Percentiles rank a stretch among this genome's conserved stretches.
Conservation (phyloP, 2,329 filamentous ascomycete species). For the Colletotrichum tropicicola region DNA sequence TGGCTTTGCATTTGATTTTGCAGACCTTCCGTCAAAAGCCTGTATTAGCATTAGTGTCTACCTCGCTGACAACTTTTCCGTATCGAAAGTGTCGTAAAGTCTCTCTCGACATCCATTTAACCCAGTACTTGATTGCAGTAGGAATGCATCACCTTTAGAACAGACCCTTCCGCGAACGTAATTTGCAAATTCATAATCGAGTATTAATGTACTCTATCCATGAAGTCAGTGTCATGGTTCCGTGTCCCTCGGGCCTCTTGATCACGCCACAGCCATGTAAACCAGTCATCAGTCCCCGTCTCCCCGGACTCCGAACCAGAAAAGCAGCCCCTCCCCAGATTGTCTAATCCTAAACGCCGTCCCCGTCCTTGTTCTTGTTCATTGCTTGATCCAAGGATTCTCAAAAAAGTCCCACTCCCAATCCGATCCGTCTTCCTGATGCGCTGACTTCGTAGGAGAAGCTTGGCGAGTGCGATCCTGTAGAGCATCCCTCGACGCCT, state of each 20-base stretch:
- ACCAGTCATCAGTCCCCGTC: background rate
- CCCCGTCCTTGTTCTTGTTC: background rate
- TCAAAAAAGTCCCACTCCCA: slow-evolving; percentile 9
- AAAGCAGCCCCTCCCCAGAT: background rate
- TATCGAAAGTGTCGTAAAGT: too few species aligned
- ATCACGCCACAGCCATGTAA: slow-evolving; percentile 6
- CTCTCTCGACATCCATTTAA: too few species aligned
- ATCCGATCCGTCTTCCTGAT: background rate
- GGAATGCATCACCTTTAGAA: too few species aligned
- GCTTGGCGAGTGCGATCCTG: background rate
- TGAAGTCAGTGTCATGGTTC: background rate
- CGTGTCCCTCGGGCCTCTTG: background rate
- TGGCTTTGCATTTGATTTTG: too few species aligned
- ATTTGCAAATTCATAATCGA: slow-evolving; percentile 5
- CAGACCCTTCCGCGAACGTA: too few species aligned
- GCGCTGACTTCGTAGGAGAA: background rate
- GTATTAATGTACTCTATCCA: slow-evolving; percentile 26
- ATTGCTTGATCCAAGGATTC: background rate
- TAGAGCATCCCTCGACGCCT: background rate
- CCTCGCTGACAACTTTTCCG: too few species aligned
- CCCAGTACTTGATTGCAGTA: too few species aligned
- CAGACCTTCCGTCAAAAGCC: too few species aligned
- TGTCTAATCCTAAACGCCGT: slow-evolving; percentile 22
- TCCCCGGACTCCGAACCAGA: slow-evolving; percentile 5
- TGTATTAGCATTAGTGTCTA: too few species aligned